Evolutionary conservation across 495 filamentous ascomycete genomes (phyloP), one percentile per base, ranked within the genome.

Genomic region (Lepidopterella palustris): DNA sequence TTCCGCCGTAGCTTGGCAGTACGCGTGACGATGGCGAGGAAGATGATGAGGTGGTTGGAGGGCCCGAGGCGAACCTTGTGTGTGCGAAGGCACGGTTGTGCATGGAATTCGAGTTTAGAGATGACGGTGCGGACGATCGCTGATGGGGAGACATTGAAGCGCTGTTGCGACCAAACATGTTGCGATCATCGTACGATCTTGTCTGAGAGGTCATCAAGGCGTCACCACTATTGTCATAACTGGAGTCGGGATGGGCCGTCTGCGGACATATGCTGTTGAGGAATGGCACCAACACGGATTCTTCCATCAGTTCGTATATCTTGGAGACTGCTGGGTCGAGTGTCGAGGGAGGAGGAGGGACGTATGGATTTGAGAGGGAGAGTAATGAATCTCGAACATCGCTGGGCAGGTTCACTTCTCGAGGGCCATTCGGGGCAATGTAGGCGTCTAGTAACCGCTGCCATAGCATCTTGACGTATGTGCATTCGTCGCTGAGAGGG

Each of bases 271-370:
- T 59, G 48, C 70, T 74, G 65, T 89, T 90, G 20, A 93, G 76
- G 70, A 93, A 95, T 0, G 89, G 87, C 0, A 89, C 85, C 28
- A 93, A 77, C 2, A 97, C 90, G 2, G 90, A 96, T 66, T 97
- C 93, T 67, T 97, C 92, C 90, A 99, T 97, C 59, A 99, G 75
- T 58, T 97, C 92, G 70, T 91, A 90, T 15, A 96, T 87, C 53
- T 95, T 92, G 57, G 84, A 80, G 18, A 93, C 89, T n/a, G 93
- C 93, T n/a, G 85, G 78, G 66, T 95, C 89, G 24, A 99, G 78
- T 29, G 83, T 81, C 50, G 87, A 80, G 3, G 93, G 95, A 21
- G 79, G 71, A 0, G 93, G 95, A 5, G 95, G 89, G 3, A 76
- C 74, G n/a, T 78, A 69, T 9, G 76, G 72, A 32, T 80, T 78